Percentiles rank a stretch among this genome's conserved stretches.
Conservation (phyloP, 2,329 filamentous ascomycete species). For the Penicillium sclerotigenum region DNA sequence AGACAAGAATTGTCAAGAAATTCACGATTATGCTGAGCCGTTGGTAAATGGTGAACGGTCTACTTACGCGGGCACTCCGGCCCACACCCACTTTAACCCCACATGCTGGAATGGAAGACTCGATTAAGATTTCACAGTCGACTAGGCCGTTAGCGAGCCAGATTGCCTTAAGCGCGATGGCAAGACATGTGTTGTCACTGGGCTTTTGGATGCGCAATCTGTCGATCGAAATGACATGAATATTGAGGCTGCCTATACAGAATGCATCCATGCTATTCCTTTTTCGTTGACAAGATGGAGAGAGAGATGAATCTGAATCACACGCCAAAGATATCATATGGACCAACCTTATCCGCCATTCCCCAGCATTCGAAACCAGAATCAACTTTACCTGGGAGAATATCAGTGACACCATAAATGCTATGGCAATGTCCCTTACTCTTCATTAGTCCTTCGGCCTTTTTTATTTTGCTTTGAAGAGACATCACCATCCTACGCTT, state of each 20-base stretch:
- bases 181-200: background rate
- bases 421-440: background rate
- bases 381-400: too few relatives aligned
- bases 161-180: background rate
- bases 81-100: background rate
- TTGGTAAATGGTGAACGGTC: background rate
- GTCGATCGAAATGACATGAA: background rate
- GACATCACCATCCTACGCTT: too few relatives aligned
- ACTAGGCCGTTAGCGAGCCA: background rate
- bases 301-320: too few relatives aligned
- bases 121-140: background rate
- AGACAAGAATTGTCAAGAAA: background rate
- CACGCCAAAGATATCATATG: too few relatives aligned
- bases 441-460: background rate
- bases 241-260: background rate
- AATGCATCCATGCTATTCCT: too few relatives aligned
- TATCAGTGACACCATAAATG: background rate
- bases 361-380: too few relatives aligned
- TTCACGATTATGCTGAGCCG: background rate
- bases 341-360: too few relatives aligned
- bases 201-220: background rate
- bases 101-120: background rate
- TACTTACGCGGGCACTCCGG: background rate
- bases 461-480: background rate
- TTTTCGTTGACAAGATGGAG: too few relatives aligned